These are phyloP conservation scores for Rhodotorula paludigena DNA, from an alignment of 768 basidiomycete species.

Conservation along the genomic window DNA sequence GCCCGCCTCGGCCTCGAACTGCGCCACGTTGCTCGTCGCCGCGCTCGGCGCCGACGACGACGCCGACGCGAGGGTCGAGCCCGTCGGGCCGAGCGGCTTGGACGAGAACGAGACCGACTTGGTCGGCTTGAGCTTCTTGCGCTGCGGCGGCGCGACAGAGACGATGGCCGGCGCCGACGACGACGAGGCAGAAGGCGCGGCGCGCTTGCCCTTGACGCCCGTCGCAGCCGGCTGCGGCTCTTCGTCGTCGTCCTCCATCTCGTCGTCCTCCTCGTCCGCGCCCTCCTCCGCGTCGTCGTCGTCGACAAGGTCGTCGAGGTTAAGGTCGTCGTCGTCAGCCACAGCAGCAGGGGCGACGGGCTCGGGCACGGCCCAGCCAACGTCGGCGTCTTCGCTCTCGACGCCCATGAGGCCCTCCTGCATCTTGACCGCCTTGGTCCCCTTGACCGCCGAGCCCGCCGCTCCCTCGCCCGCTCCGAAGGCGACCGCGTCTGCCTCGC, in stretches of 20 bases:
- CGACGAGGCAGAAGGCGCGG: constrained; percentile 11
- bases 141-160: constrained; percentile 36
- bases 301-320: constrained; percentile 15
- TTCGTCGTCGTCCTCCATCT: constrained; percentile 29
- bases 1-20: constrained; percentile 28
- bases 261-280: constrained; percentile 25
- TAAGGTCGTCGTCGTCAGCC: constrained; percentile 30
- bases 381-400: constrained; percentile 46
- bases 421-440: constrained; percentile 46
- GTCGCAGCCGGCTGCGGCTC: constrained; percentile 3
- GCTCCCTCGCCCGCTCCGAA: constrained; percentile 55
- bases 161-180: constrained; percentile 23
- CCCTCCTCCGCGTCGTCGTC: constrained; percentile 11
- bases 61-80: constrained; percentile 1
- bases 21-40: constrained; percentile 15
- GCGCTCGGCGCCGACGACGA: background rate
- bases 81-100: constrained; percentile 35
- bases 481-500: constrained; percentile 73
- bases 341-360: background rate
- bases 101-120: constrained; percentile 39
- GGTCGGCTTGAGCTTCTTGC: constrained; percentile 28
- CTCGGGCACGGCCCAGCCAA: constrained; percentile 33
- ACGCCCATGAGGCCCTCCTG: constrained; percentile 47
- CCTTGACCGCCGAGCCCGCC: constrained; percentile 51
- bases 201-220: constrained; percentile 28